A percentile compares a stretch with the other conserved stretches of the same genome.
Conservation (phyloP, 1,139 yeast species). For the Hanseniaspora uvarum region DNA sequence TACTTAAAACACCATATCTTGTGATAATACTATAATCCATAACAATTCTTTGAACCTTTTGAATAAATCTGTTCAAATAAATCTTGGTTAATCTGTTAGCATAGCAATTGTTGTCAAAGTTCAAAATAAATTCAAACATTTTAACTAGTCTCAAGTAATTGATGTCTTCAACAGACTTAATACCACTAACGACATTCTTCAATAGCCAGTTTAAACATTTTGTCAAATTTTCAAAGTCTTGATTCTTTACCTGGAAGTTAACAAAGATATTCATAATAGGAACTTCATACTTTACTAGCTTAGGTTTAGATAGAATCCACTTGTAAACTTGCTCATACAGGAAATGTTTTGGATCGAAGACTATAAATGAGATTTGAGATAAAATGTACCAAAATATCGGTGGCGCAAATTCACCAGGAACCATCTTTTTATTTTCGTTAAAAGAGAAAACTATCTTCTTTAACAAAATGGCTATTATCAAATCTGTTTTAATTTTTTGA, state of each 20-base stretch:
- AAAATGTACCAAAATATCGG: constrained; percentile 40
- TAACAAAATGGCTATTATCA: constrained; percentile 47
- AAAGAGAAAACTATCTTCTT: constrained; percentile 50
- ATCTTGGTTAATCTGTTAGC: constrained; percentile 36
- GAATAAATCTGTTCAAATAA: constrained; percentile 38
- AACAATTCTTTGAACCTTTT: constrained; percentile 44
- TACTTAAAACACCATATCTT: constrained; percentile 49
- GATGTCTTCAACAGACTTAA: constrained; percentile 43
- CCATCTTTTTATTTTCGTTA: constrained; percentile 22
- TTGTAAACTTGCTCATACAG: constrained; percentile 59
- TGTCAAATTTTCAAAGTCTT: constrained; percentile 44
- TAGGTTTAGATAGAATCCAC: constrained; percentile 42
- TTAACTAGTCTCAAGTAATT: constrained; percentile 42
- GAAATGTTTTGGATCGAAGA: constrained; percentile 59
- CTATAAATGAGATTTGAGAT: constrained; percentile 46
- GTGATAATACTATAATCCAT: constrained; percentile 50
- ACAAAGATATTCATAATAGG: constrained; percentile 52
- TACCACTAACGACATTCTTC: constrained; percentile 39
- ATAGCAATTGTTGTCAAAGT: constrained; percentile 44
- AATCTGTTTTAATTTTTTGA: constrained; percentile 47
- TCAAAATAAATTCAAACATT: constrained; percentile 58
- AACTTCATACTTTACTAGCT: constrained; percentile 45
- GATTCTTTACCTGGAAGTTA: constrained; percentile 31
- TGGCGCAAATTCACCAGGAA: constrained; percentile 28
- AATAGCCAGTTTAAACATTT: constrained; percentile 62